Evolutionary conservation across 805 yeast species (phyloP).

Genomic region (Starmerella apicola): DNA sequence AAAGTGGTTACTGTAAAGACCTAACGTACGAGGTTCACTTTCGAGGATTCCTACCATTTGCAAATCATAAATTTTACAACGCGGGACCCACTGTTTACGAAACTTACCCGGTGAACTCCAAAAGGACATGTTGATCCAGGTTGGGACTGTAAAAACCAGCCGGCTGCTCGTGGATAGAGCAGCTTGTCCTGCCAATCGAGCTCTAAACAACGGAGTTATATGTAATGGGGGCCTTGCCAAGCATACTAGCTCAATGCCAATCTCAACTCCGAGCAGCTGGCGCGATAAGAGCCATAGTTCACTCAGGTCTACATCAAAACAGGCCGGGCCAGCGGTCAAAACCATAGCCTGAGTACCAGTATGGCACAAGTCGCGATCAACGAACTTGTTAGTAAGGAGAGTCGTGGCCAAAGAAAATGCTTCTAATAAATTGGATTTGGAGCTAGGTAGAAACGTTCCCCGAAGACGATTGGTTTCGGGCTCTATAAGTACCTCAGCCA

Average conservation of each 20-base stretch:
- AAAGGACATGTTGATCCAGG: slow-evolving; percentile 90
- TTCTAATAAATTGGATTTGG: slow-evolving; percentile 80
- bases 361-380: slow-evolving; percentile 75
- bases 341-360: slow-evolving; percentile 83
- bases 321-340: slow-evolving; percentile 84
- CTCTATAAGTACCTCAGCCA: slow-evolving; percentile 53
- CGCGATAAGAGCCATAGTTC: slow-evolving; percentile 62
- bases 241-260: slow-evolving; percentile 80
- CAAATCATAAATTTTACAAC: slow-evolving; percentile 84
- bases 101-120: slow-evolving; percentile 50
- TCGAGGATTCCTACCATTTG: slow-evolving; percentile 99
- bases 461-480: slow-evolving; percentile 33
- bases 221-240: slow-evolving; percentile 85
- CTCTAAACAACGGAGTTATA: slow-evolving; percentile 83
- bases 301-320: slow-evolving; percentile 81
- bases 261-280: slow-evolving; percentile 62
- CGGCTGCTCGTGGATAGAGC: slow-evolving; percentile 35
- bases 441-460: slow-evolving; percentile 68
- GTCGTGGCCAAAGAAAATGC: slow-evolving; percentile 77
- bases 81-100: slow-evolving; percentile 63
- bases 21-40: slow-evolving; percentile 61
- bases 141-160: slow-evolving; percentile 43
- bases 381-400: slow-evolving; percentile 60
- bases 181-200: slow-evolving; percentile 28
- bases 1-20: slow-evolving; percentile 44